These are phyloP conservation scores for Xylaria arbuscula DNA, from an alignment of 2,329 filamentous ascomycete genomes.

Conservation along the genomic window DNA sequence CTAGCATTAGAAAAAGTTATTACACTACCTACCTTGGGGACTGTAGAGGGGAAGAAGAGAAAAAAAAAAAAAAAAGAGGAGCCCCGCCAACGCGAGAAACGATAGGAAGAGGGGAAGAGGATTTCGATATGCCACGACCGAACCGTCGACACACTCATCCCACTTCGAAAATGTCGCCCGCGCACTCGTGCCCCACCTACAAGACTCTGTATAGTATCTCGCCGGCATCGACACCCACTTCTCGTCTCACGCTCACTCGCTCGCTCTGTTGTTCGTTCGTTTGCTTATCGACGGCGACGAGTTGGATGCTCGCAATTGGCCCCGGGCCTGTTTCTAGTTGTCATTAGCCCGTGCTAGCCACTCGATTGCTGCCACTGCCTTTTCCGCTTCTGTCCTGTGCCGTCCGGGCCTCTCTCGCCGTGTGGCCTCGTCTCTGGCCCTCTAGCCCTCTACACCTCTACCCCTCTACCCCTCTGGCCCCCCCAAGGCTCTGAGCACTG, in stretches of 20 bases:
- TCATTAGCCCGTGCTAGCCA: constrained; percentile 28
- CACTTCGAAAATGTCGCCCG: constrained; percentile 28
- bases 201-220: constrained; percentile 17
- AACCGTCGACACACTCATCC: constrained; percentile 32
- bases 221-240: constrained; percentile 25
- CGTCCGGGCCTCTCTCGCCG: constrained; percentile 4
- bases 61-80: constrained; percentile 6
- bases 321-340: constrained; percentile 21
- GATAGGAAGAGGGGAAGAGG: constrained; percentile 32
- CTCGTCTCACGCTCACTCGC: constrained; percentile 26
- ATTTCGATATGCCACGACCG: constrained; percentile 20
- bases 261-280: constrained; percentile 1
- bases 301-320: constrained; percentile 25
- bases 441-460: too few relatives aligned
- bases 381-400: constrained; percentile 19
- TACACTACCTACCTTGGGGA: not conserved
- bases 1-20: constrained; percentile 2
- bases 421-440: not conserved
- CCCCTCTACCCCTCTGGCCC: not conserved
- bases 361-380: constrained; percentile 10
- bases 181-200: constrained; percentile 27
- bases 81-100: constrained; percentile 35
- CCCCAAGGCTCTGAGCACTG: constrained; percentile 16
- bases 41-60: not conserved
- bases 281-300: constrained; percentile 31